Evolutionary conservation across 805 yeast genomes (phyloP), one percentile per base, ranked within the genome.

Genomic region (Ogataea ganodermae): DNA sequence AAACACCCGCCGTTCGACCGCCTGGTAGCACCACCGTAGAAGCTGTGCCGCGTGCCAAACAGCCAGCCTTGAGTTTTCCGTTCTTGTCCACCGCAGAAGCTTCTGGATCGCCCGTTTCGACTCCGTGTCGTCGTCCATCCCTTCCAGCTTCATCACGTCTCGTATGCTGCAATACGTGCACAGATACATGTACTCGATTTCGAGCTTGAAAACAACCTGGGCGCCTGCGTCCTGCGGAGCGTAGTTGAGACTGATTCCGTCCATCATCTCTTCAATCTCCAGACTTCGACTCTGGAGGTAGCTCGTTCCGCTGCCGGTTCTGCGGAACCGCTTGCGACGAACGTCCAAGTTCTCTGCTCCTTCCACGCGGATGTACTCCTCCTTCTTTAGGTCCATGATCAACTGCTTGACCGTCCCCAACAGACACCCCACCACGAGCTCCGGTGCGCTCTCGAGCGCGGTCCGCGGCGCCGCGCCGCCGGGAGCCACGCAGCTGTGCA

Each of bases 81-180:
- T 45, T 20, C 41, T 40, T 36, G 22, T 45, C 49, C 49, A 45
- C 16, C 35, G 26, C 14, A 32, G 30, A 5, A 45, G 41, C 24
- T 42, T 32, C 23, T 40, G 49, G 26, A 45, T 45, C 3, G 49
- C 49, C 20, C 26, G 40, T 16, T 45, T 45, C 7, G 49, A 45
- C 36, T 45, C 49, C 24, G 17, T 18, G 26, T 45, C 45, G 27
- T 45, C 49, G 24, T 45, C 49, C 49, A 45, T 45, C 26, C 49
- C 49, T 20, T 45, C 49, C 22, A 45, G 23, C 21, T 45, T 45
- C 49, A 45, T 45, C 21, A 45, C 42, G 27, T 45, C 49, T 22
- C 37, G 18, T 4, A 45, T 45, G 21, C 42, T 31, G 31, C 49
- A 45, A 26, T 45, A 45, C 3, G 49, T 45, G 35, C 49, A 45